Conservation (phyloP, 2,329 filamentous ascomycete genomes). For the Monilinia fructigena region DNA sequence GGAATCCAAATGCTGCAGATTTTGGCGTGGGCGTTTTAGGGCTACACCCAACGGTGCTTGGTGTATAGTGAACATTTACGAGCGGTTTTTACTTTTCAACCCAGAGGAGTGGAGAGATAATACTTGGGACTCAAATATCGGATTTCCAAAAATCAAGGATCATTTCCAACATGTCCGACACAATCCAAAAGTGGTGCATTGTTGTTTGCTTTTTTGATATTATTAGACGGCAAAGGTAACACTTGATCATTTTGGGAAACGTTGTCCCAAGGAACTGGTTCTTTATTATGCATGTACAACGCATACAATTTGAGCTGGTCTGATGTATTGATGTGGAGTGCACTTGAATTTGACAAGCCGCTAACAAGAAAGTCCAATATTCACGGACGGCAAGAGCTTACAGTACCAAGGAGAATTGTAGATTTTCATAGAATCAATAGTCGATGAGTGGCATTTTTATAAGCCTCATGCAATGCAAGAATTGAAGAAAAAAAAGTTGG, state of each 20-base stretch:
- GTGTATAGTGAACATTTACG: constrained; percentile 8
- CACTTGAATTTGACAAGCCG: constrained; percentile 22
- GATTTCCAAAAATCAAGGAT: constrained; percentile 31
- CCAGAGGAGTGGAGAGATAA: constrained; percentile 10
- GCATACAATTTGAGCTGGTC: constrained; percentile 12
- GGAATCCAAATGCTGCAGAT: constrained; percentile 16
- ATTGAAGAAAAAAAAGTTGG: constrained; percentile 23
- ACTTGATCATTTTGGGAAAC: constrained; percentile 13
- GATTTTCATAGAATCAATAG: background rate
- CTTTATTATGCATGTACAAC: constrained; percentile 23
- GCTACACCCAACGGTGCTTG: constrained; percentile 13
- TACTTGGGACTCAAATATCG: constrained; percentile 16
- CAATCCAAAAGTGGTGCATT: constrained; percentile 11
- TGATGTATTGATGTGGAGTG: constrained; percentile 18
- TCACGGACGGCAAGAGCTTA: background rate
- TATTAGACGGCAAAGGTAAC: constrained; percentile 5
- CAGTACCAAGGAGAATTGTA: constrained; percentile 2
- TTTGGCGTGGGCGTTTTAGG: constrained; percentile 22
- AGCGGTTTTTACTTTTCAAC: constrained; percentile 9
- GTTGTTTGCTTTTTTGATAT: background rate
- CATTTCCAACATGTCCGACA: constrained; percentile 21
- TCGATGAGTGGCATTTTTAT: constrained; percentile 4
- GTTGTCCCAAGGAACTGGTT: constrained; percentile 21
- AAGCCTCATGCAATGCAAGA: constrained; percentile 32
- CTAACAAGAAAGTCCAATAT: constrained; percentile 19